These are phyloP conservation scores for Komagataella pseudopastoris DNA, from an alignment of 805 yeast species.

Conservation along the genomic window DNA sequence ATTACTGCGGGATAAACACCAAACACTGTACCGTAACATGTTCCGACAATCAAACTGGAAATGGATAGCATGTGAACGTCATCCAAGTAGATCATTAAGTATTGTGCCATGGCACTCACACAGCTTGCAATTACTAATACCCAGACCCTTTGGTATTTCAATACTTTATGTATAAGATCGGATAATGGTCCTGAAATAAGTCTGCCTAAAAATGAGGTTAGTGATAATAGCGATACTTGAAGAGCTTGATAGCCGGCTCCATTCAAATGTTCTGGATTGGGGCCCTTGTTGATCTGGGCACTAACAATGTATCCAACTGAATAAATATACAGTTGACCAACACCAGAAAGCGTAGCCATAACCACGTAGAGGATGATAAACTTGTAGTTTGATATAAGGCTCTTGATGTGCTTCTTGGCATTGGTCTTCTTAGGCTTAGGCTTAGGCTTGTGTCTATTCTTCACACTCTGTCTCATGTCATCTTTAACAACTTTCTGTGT, in stretches of 20 bases:
- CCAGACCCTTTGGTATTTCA: slow-evolving; percentile 53
- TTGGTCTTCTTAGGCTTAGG: slow-evolving; percentile 4
- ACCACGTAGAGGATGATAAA: slow-evolving; percentile 41
- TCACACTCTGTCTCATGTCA: background rate
- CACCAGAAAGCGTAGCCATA: slow-evolving; percentile 44
- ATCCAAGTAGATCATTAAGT: slow-evolving; percentile 21
- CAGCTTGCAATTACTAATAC: slow-evolving; percentile 31
- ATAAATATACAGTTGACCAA: slow-evolving; percentile 62
- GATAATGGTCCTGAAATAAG: slow-evolving; percentile 51
- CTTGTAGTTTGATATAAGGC: slow-evolving; percentile 14
- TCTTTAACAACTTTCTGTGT: background rate
- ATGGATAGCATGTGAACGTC: slow-evolving; percentile 28
- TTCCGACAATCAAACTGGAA: slow-evolving; percentile 45
- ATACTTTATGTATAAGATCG: slow-evolving; percentile 39
- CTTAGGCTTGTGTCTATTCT: background rate
- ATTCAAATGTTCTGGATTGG: slow-evolving; percentile 17
- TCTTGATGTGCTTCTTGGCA: slow-evolving; percentile 11
- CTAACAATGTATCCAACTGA: slow-evolving; percentile 63
- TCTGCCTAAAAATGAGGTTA: slow-evolving; percentile 55
- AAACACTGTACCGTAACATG: slow-evolving; percentile 56
- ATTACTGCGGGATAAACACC: slow-evolving; percentile 68
- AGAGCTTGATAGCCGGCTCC: slow-evolving; percentile 42
- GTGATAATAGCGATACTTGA: slow-evolving; percentile 56
- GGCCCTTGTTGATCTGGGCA: slow-evolving; percentile 19
- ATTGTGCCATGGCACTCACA: slow-evolving; percentile 23